A percentile compares a stretch with the other conserved stretches of the same genome.
Evolutionary conservation across 805 yeast genomes (phyloP).

Genomic region (Clavispora asparagi): DNA sequence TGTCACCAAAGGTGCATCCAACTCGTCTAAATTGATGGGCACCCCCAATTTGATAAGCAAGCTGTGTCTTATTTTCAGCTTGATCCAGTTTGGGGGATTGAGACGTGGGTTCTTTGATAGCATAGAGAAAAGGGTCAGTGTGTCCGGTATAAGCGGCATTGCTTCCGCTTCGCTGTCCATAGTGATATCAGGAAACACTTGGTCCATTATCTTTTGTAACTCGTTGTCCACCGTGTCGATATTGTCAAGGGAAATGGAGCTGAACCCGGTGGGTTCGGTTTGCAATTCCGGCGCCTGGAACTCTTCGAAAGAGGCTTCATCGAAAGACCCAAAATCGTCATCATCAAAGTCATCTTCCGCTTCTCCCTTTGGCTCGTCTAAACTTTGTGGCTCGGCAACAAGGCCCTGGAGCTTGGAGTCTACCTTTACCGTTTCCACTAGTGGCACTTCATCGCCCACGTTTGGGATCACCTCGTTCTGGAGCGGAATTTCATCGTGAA

Average conservation of each 20-base stretch:
- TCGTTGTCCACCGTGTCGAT: conserved; percentile 1
- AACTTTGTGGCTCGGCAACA: not conserved
- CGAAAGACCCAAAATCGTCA: conserved; percentile 36
- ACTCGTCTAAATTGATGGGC: conserved; percentile 66
- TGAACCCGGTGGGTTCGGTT: not conserved
- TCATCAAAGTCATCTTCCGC: conserved; percentile 16
- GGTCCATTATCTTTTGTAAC: conserved; percentile 7
- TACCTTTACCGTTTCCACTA: not conserved
- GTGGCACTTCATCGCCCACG: not conserved
- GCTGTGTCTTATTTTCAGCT: conserved; percentile 59
- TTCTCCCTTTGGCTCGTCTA: not conserved
- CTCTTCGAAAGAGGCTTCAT: conserved; percentile 28
- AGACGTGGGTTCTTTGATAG: conserved; percentile 45
- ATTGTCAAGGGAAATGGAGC: conserved; percentile 1
- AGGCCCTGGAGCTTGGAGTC: too few species aligned
- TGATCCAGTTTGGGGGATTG: conserved; percentile 64
- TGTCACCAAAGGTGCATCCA: conserved; percentile 8
- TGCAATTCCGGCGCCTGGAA: conserved; percentile 7
- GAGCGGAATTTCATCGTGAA: too few species aligned
- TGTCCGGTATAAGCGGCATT: not conserved
- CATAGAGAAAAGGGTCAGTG: conserved; percentile 37
- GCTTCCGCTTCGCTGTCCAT: not conserved
- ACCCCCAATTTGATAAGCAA: conserved; percentile 62
- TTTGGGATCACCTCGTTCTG: not conserved
- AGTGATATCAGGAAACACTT: conserved; percentile 5